phyloP scores from a whole-genome alignment of 2,329 filamentous ascomycete species.

The Penicillium decumbens region DNA sequence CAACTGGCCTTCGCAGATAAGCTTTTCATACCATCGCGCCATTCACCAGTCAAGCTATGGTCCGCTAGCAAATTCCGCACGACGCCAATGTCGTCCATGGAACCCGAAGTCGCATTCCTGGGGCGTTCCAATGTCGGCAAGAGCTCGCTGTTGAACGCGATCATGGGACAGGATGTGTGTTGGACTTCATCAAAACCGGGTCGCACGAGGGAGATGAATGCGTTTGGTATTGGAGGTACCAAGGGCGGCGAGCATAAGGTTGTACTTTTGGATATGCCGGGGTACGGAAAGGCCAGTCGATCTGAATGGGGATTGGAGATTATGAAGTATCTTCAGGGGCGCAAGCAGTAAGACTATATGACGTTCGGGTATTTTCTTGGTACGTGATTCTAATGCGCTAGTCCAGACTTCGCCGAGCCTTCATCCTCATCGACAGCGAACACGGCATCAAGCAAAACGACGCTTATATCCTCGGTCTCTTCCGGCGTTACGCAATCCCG shows the following conservation, averaged over 20 bases:
- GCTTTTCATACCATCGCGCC: conserved; percentile 45
- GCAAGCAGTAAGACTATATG: conserved; percentile 51
- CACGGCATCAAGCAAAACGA: conserved; percentile 63
- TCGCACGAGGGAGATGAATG: conserved; percentile 62
- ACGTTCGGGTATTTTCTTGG: background rate
- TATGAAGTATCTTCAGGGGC: conserved; percentile 60
- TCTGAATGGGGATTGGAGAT: conserved; percentile 63
- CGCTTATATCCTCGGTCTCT: conserved; percentile 51
- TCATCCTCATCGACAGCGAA: conserved; percentile 59
- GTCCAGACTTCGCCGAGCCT: conserved; percentile 53
- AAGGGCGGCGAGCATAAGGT: conserved; percentile 45
- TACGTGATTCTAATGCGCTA: background rate
- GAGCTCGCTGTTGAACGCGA: conserved; percentile 60
- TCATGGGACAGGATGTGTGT: conserved; percentile 52
- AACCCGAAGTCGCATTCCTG: conserved; percentile 62
- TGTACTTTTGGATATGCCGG: conserved; percentile 66
- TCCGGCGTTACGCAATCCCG: conserved; percentile 54
- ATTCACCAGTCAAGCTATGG: conserved; percentile 55
- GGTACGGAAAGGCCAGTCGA: conserved; percentile 61
- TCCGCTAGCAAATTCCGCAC: conserved; percentile 57
- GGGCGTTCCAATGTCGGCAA: conserved; percentile 69
- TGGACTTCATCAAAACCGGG: conserved; percentile 58
- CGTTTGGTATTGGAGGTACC: conserved; percentile 56
- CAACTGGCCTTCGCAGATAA: conserved; percentile 46
- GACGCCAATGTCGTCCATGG: conserved; percentile 50